Evolutionary conservation across 306 rosid species (phyloP).

Genomic region (Glycine latifolia): DNA sequence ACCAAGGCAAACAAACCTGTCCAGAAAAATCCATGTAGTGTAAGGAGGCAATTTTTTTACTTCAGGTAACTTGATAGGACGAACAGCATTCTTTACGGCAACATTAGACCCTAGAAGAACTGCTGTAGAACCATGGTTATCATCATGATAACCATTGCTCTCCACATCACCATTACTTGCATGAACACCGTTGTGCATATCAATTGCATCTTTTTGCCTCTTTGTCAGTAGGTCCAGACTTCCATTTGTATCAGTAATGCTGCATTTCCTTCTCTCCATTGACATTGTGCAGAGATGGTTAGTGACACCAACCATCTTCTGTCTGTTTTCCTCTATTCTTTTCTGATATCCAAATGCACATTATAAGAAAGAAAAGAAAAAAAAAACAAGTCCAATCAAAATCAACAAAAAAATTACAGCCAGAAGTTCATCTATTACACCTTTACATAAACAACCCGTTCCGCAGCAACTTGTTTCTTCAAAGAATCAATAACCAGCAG

Average conservation of each 20-base stretch:
- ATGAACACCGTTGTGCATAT: slow-evolving; percentile 80
- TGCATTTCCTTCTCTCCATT: slow-evolving; percentile 62
- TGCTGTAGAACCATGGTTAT: slow-evolving; percentile 78
- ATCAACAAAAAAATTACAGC: slow-evolving; percentile 28
- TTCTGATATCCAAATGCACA: slow-evolving; percentile 59
- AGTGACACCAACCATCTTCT: slow-evolving; percentile 72
- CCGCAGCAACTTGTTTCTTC: slow-evolving; percentile 77
- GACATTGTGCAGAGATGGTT: slow-evolving; percentile 62
- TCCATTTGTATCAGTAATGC: slow-evolving; percentile 46
- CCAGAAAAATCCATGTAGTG: slow-evolving; percentile 97
- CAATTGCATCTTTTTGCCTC: slow-evolving; percentile 89
- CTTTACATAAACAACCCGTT: slow-evolving; percentile 67
- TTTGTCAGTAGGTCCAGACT: slow-evolving; percentile 70
- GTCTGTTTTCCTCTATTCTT: slow-evolving; percentile 83
- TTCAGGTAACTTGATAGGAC: slow-evolving; percentile 89
- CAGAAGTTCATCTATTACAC: slow-evolving; percentile 49
- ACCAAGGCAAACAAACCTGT: slow-evolving; percentile 68
- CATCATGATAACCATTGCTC: slow-evolving; percentile 71
- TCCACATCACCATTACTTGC: slow-evolving; percentile 68
- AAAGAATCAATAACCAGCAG: slow-evolving; percentile 70
- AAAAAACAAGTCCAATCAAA: slow-evolving; percentile 23
- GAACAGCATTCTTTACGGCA: slow-evolving; percentile 90
- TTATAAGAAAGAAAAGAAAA: not conserved
- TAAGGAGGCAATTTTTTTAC: slow-evolving; percentile 88
- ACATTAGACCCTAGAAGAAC: slow-evolving; percentile 96